phyloP scores from a whole-genome alignment of 2,329 filamentous ascomycete genomes.

The Byssothecium circinans region DNA sequence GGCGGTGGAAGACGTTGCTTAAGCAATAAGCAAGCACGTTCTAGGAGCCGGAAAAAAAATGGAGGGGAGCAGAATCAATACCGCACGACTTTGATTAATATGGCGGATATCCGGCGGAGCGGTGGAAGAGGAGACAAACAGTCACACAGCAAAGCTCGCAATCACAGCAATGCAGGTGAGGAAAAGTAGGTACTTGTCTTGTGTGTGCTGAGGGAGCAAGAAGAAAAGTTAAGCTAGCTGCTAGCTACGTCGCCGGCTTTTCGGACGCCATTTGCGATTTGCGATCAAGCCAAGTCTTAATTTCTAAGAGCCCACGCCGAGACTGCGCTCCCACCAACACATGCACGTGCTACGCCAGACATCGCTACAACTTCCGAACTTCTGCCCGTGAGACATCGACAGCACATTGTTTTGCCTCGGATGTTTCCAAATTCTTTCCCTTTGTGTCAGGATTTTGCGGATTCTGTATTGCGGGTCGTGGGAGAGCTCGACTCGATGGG shows the following conservation, averaged over 20 bases:
- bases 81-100: constrained; percentile 13
- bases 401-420: neutral
- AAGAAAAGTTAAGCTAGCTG: neutral
- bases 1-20: constrained; percentile 4
- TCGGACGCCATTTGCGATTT: constrained; percentile 9
- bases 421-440: neutral
- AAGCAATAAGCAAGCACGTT: constrained; percentile 7
- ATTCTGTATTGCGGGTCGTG: neutral
- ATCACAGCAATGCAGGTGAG: no score
- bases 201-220: no score
- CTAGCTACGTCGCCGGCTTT: neutral
- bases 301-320: constrained; percentile 13
- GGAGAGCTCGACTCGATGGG: no score
- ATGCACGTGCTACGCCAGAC: neutral
- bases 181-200: no score
- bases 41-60: constrained; percentile 8
- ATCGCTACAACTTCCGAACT: neutral
- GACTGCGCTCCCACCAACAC: constrained; percentile 6
- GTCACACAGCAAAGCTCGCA: neutral
- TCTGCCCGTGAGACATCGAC: neutral
- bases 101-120: constrained; percentile 8
- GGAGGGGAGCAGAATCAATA: constrained; percentile 11
- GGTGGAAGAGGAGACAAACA: neutral
- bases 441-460: neutral
- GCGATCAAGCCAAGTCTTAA: constrained; percentile 12